Base-by-base conservation (phyloP, 805 yeast genomes). In the Kuraishia cidri region DNA sequence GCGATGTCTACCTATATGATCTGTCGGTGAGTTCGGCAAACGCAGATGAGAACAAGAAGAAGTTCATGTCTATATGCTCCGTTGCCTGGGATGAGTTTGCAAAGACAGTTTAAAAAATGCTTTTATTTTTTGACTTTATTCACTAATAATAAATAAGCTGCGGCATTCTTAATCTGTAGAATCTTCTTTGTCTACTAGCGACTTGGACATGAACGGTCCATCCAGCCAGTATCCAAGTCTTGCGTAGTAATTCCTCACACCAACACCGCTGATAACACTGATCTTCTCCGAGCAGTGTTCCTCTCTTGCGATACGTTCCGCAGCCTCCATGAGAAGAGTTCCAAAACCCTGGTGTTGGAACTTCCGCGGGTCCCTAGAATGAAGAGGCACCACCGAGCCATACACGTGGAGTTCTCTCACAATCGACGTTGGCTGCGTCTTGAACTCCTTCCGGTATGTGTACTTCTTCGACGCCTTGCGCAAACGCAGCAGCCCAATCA, bases 291-390 rank as follows among this genome's bases (percentile, higher is more conserved):
- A 80, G 0, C 96, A 95, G 54, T 92, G 98, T 54, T 92, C 98
- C 48, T 87, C 96, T 32, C 77, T 70, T 1, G 98, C 92, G 38
- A 92, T 92, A 43, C 96, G 72, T 48, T 86, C 97, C 3, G 98
- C 98, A 58, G 92, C 98, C 58, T 92, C 97, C 98, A 92, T 92
- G 32, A 92, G 60, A 47, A 92, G 66, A 5, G 98, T 90, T 41
- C 98, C 98, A 54, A 90, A 92, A 14, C 98, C 98, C 66, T 92
- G 98, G 64, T 92, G 98, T 62, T 92, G 98, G 66, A 92, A 92
- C 58, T 92, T 92, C 50, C 95, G 72, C 29, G 98, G 98, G 58
- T 92, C 98, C 44, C 97, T 72, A 3, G 94, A 82, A 55, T 92
- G 98, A 37, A 92, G 60, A 3, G 98, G 97, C 14, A 92, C 98